Base-by-base conservation (phyloP, 768 basidiomycete species). In the Tylopilus subfusipes region DNA sequence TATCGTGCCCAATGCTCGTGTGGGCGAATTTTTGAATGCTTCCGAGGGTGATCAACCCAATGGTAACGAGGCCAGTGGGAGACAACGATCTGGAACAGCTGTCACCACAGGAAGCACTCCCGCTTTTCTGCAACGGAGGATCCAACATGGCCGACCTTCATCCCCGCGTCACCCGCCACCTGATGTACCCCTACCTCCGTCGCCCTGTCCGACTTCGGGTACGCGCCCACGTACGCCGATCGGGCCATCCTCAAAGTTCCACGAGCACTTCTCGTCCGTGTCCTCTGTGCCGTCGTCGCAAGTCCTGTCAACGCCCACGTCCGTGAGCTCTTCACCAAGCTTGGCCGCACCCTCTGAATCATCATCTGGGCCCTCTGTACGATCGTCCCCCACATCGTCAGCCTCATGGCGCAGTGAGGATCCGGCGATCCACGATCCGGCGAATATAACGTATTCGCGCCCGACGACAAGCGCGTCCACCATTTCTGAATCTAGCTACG, bases 261-360 rank as follows among this genome's bases (percentile, higher is more conserved):
- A 70, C 38, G 70, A 70, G 21, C 70, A 72, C 36, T 54, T 70
- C 42, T 66, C 68, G 19, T 70, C 69, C 1, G 54, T 68, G 5
- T 68, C 68, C 4, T 68, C 62, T 2, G 48, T 63, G 27, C 58
- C 67, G 1, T 21, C 49, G 18, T 61, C 66, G 21, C 55, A 54
- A 11, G 33, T 43, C 31, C 36, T 58, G 29, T 51, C 61, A 7
- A 49, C 54, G 9, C 48, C 57, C 0, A 19, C 27, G 12, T 45
- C 63, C 19, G 48, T 54, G 48, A 60, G 59, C 47, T 56, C 65
- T 27, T 58, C 61, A 5, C 57, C 52, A 13, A 69, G 67, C 34
- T 56, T 36, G n/a, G 13, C 25, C 8, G 60, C 68, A 4, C 58
- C 61, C 18, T 72, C 69, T 5, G 69, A 48, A 31, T 71, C 67